Evolutionary conservation across 129 eudicot genomes (phyloP), one percentile per base, ranked within the genome.

Genomic region (Arctium minus): DNA sequence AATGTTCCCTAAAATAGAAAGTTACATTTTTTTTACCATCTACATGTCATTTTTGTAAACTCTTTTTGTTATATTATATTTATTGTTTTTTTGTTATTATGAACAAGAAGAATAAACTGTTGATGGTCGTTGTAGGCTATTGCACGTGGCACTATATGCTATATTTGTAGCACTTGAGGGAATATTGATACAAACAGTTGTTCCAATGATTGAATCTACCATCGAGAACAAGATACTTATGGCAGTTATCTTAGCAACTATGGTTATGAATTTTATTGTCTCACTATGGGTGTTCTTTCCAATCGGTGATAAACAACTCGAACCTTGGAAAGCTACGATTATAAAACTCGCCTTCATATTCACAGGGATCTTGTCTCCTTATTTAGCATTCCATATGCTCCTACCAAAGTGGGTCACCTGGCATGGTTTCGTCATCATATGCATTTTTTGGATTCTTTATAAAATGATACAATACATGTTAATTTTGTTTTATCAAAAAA

Each of bases 381-480:
- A 79, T 69, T 42, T 48, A 17, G 75, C 82, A 0, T 69, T 79
- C 75, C 71, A 42, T 30, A 15, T 79, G 44, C 68, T 79, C 27
- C 7, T 69, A 42, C 82, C 82, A 15, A 39, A 69, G n/a, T 79
- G 82, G 76, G 9, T 79, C 67, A 79, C 75, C 38, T 79, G 82
- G 82, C 76, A 42, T 9, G 76, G 82, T 42, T 69, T 79, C 71
- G 18, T 50, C 64, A 13, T 50, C 64, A 50, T 50, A 50, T 50
- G 64, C 64, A 50, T 50, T 4, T 6, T 15, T 50, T 50, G 13
- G 64, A 13, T 4, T 18, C 13, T 4, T 50, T 50, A 50, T 50
- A 50, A 50, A 22, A 13, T 50, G 64, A 4, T 50, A 50, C 64
- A 50, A 50, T 50, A 13, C 64, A 50, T 50, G 18, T 12, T 50